These are phyloP conservation scores for Pisolithus orientalis DNA, from an alignment of 768 basidiomycete species.

Conservation along the genomic window DNA sequence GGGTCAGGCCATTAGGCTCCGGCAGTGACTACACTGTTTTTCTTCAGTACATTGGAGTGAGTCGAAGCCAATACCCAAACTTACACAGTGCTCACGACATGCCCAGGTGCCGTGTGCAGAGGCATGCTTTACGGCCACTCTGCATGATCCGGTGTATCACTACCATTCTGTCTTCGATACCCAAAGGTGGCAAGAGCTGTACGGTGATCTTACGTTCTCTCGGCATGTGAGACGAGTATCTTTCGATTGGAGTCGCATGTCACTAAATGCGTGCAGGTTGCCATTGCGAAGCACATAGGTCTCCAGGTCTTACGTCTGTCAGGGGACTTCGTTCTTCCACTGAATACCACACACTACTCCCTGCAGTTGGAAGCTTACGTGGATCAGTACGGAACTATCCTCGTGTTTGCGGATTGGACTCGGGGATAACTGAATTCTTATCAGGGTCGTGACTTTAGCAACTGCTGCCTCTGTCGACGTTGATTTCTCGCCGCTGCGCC, in stretches of 20 bases:
- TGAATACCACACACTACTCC: conserved; percentile 67
- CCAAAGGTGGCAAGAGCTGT: conserved; percentile 52
- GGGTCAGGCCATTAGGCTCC: conserved; percentile 39
- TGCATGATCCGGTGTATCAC: conserved; percentile 48
- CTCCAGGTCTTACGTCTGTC: conserved; percentile 48
- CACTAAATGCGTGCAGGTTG: conserved; percentile 31
- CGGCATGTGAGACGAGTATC: conserved; percentile 39
- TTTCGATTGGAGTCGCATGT: not conserved
- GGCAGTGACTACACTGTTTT: conserved; percentile 61
- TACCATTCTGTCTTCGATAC: conserved; percentile 59
- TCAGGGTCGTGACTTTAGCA: conserved; percentile 26
- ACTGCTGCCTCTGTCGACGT: conserved; percentile 16
- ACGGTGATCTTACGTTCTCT: conserved; percentile 58
- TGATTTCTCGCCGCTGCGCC: conserved; percentile 39
- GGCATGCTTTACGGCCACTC: conserved; percentile 31
- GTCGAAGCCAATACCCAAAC: not conserved
- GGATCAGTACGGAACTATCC: conserved; percentile 34
- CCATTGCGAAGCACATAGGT: conserved; percentile 53
- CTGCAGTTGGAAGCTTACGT: conserved; percentile 49
- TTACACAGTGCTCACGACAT: not conserved
- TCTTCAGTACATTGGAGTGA: conserved; percentile 51
- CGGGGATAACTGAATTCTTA: not conserved
- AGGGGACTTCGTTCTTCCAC: conserved; percentile 49
- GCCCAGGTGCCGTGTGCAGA: conserved; percentile 26
- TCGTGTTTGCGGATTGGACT: not conserved